Conservation (phyloP, 495 filamentous ascomycete genomes). For the Pseudoneurospora amorphoporcata region DNA sequence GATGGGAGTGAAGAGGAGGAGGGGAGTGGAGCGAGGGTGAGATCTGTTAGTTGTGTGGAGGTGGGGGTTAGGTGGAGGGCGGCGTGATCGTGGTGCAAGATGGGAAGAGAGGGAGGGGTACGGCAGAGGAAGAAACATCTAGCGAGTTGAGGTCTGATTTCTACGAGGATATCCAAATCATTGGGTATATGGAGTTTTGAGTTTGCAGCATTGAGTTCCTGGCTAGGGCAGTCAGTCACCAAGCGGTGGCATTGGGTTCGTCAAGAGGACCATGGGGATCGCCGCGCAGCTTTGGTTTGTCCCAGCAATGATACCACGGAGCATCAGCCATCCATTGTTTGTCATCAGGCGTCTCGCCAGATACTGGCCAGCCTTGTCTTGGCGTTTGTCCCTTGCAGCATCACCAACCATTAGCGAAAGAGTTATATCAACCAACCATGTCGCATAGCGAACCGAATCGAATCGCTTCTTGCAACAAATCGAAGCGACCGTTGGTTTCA, state of each 20-base stretch:
- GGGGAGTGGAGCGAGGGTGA: conserved; percentile 53
- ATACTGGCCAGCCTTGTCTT: background rate
- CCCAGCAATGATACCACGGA: too few relatives aligned
- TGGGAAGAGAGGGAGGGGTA: background rate
- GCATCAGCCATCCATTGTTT: background rate
- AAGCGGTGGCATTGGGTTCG: too few relatives aligned
- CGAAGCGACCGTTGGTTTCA: background rate
- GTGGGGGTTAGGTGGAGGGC: conserved; percentile 19
- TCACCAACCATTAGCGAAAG: background rate
- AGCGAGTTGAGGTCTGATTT: background rate
- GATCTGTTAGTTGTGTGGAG: conserved; percentile 31
- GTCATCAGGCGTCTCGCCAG: background rate
- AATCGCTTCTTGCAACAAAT: background rate
- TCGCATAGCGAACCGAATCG: background rate
- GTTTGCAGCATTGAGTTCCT: too few relatives aligned
- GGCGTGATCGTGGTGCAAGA: background rate
- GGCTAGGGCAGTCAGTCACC: too few relatives aligned
- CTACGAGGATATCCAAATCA: background rate
- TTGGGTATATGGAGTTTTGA: background rate
- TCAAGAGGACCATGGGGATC: too few relatives aligned
- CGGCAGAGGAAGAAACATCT: background rate
- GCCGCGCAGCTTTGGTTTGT: too few relatives aligned
- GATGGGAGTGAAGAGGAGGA: conserved; percentile 28
- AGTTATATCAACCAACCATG: background rate
- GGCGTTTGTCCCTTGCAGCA: background rate